Evolutionary conservation across 1,284 basidiomycete species (phyloP).

Genomic region (Veloporphyrellus conicus): DNA sequence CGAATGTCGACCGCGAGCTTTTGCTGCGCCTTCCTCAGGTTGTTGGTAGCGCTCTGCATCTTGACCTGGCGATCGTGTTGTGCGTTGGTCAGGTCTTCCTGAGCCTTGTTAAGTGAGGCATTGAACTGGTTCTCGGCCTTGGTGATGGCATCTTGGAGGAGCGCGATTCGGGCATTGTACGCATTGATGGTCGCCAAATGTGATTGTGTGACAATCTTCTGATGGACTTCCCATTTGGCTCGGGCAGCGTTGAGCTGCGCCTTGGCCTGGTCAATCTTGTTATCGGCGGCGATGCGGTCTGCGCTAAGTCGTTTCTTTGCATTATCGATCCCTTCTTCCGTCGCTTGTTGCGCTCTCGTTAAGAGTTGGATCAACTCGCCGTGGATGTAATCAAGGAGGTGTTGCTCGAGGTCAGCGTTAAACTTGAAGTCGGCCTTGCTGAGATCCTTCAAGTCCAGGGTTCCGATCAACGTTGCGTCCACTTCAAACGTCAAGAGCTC

Average conservation of each 20-base stretch:
- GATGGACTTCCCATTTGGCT: conserved; percentile 2
- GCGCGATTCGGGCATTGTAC: neutral
- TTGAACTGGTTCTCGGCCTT: neutral
- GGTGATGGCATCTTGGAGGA: neutral
- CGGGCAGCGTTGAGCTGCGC: neutral
- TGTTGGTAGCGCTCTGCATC: neutral
- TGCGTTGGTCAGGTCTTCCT: neutral
- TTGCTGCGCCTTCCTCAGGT: neutral
- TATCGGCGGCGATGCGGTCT: neutral
- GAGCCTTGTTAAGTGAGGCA: neutral
- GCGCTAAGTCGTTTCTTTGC: neutral
- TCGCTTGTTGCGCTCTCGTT: neutral
- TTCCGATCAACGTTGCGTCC: conserved; percentile 5
- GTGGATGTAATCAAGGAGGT: conserved; percentile 10
- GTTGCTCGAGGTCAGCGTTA: conserved; percentile 7
- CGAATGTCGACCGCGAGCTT: neutral
- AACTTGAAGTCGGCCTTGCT: conserved; percentile 4
- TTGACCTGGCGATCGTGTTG: conserved; percentile 6
- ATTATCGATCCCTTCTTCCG: conserved; percentile 5
- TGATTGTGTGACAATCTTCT: neutral
- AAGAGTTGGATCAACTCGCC: conserved; percentile 3
- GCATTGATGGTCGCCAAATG: neutral
- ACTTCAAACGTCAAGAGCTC: conserved; percentile 6
- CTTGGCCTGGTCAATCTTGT: neutral
- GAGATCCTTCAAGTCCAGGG: conserved; percentile 4